These are phyloP conservation scores for Colletotrichum truncatum DNA, from an alignment of 2,329 filamentous ascomycete species.

Conservation along the genomic window DNA sequence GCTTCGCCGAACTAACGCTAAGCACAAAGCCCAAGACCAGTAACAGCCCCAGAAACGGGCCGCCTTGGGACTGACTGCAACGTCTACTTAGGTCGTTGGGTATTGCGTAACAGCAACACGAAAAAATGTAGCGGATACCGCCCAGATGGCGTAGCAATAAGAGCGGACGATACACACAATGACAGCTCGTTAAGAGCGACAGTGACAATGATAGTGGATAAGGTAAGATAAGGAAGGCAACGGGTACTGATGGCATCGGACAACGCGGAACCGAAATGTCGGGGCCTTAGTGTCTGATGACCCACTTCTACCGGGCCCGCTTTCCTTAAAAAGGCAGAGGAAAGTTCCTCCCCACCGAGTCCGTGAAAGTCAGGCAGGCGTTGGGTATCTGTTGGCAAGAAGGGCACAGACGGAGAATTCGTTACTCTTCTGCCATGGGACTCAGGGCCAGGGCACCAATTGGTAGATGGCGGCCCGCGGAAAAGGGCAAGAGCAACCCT, in stretches of 20 bases:
- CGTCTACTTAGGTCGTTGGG: too few relatives aligned
- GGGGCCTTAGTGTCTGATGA: constrained; percentile 7
- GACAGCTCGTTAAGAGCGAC: constrained; percentile 2
- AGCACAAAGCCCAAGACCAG: not conserved
- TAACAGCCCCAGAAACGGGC: not conserved
- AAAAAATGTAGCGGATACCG: not conserved
- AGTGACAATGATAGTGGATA: constrained; percentile 4
- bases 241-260: not conserved
- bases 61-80: too few relatives aligned
- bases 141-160: not conserved
- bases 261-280: constrained; percentile 7
- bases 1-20: not conserved
- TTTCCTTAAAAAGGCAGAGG: not conserved
- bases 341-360: too few relatives aligned
- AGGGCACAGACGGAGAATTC: not conserved
- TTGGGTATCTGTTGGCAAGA: not conserved
- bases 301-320: constrained; percentile 3
- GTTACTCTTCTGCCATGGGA: not conserved
- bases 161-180: not conserved
- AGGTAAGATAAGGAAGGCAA: not conserved
- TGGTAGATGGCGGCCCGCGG: not conserved
- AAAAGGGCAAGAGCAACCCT: too few relatives aligned
- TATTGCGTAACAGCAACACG: not conserved
- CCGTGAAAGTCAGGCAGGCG: not conserved
- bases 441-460: not conserved